Evolutionary conservation across 768 basidiomycete genomes (phyloP).

Genomic region (Tulasnella sp.): DNA sequence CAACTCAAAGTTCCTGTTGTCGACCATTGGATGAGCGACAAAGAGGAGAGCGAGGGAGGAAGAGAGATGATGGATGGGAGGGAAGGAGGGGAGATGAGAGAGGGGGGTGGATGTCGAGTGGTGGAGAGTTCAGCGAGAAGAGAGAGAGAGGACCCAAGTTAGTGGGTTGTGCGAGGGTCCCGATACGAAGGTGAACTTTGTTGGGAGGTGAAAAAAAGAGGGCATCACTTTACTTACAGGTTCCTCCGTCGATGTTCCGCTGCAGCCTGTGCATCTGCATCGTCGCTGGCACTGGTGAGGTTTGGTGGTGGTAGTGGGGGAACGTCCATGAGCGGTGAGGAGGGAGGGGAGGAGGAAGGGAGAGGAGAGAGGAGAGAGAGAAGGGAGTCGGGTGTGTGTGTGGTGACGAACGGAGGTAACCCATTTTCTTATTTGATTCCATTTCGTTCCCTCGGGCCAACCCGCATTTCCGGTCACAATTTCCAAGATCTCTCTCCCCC

Average conservation of each 20-base stretch:
- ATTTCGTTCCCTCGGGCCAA: not conserved
- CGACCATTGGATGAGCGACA: slow-evolving; percentile 4
- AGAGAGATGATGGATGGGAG: slow-evolving; percentile 5
- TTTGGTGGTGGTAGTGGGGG: not conserved
- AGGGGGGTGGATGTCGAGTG: not conserved
- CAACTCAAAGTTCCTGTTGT: slow-evolving; percentile 20
- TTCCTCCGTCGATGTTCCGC: slow-evolving; percentile 13
- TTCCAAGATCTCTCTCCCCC: not conserved
- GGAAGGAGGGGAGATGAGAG: slow-evolving; percentile 1
- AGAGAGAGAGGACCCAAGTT: slow-evolving; percentile 1
- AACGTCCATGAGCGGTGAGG: slow-evolving; percentile 6
- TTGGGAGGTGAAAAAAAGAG: not conserved
- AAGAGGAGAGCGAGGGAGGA: not conserved
- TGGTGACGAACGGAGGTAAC: not conserved
- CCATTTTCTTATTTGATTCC: slow-evolving; percentile 10
- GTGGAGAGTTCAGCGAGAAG: not conserved
- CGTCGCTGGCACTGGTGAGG: not conserved
- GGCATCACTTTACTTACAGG: not conserved
- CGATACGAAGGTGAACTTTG: slow-evolving; percentile 9
- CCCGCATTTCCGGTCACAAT: not conserved
- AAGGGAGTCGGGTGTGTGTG: not conserved
- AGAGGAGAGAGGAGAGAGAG: not conserved
- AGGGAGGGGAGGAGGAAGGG: not conserved
- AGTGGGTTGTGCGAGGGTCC: not conserved
- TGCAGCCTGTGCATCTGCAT: not conserved